Conservation (phyloP, 2,329 filamentous ascomycete species). For the Epicoccum sorghinum region DNA sequence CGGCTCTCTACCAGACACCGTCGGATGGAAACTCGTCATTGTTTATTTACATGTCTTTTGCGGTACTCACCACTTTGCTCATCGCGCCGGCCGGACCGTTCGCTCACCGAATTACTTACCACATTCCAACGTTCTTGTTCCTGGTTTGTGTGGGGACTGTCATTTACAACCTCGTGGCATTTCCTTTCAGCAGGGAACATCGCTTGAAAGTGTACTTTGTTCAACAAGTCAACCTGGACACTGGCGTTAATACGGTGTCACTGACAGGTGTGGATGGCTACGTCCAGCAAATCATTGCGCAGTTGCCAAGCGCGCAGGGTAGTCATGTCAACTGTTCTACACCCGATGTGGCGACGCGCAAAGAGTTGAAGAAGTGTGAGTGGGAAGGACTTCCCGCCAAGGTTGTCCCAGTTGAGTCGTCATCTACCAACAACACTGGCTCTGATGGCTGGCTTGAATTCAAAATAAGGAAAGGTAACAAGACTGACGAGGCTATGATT, state of each 20-base stretch:
- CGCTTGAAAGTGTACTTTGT: conserved; percentile 88
- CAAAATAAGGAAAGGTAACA: conserved; percentile 59
- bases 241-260: conserved; percentile 70
- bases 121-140: conserved; percentile 78
- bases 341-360: conserved; percentile 50
- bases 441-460: conserved; percentile 66
- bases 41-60: conserved; percentile 73
- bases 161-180: conserved; percentile 84
- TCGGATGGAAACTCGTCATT: conserved; percentile 79
- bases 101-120: conserved; percentile 82
- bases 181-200: conserved; percentile 82
- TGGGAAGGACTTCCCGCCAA: conserved; percentile 73
- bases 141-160: conserved; percentile 75
- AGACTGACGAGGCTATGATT: conserved; percentile 65
- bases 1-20: conserved; percentile 78
- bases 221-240: conserved; percentile 77
- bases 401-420: conserved; percentile 57
- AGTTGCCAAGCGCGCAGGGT: conserved; percentile 73
- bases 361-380: conserved; percentile 68
- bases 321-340: conserved; percentile 54
- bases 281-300: conserved; percentile 63
- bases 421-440: conserved; percentile 34
- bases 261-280: conserved; percentile 46
- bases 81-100: conserved; percentile 81
- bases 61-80: conserved; percentile 71